phyloP scores from a whole-genome alignment of 2,329 filamentous ascomycete species.

The Fusarium sp. region DNA sequence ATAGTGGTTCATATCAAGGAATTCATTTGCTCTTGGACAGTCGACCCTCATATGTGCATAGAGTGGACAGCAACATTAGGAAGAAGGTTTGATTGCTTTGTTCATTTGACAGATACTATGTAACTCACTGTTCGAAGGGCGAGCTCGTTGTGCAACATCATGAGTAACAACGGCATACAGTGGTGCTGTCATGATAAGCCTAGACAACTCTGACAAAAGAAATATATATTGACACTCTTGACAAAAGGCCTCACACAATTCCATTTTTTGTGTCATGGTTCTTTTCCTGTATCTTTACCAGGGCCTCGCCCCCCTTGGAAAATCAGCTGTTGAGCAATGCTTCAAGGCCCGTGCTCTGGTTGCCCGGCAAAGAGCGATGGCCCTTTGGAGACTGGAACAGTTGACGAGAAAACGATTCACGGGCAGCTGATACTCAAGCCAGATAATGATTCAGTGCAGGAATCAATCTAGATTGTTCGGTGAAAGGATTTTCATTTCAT shows the following conservation, averaged over 20 bases:
- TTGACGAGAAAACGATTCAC: neutral
- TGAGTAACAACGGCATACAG: neutral
- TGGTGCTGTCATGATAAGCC: neutral
- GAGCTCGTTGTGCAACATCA: neutral
- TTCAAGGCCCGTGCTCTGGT: neutral
- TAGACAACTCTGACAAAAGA: neutral
- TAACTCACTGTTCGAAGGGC: neutral
- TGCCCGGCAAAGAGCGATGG: neutral
- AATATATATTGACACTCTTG: neutral
- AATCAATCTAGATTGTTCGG: neutral
- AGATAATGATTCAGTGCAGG: neutral
- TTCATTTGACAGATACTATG: neutral
- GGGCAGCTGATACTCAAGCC: neutral
- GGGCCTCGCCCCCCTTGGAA: too few species aligned
- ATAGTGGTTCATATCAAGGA: neutral
- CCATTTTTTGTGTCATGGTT: neutral
- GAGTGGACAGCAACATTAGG: neutral
- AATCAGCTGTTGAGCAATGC: neutral
- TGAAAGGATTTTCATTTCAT: slow-evolving; percentile 5
- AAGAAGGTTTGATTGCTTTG: neutral
- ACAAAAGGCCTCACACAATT: neutral
- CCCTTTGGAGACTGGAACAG: neutral
- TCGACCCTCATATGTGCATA: neutral
- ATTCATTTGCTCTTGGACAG: neutral
- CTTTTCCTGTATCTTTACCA: neutral